A percentile compares a stretch with the other conserved stretches of the same genome.
These are phyloP conservation scores for Castanea crenata DNA, from an alignment of 306 rosid species.

Conservation along the genomic window DNA sequence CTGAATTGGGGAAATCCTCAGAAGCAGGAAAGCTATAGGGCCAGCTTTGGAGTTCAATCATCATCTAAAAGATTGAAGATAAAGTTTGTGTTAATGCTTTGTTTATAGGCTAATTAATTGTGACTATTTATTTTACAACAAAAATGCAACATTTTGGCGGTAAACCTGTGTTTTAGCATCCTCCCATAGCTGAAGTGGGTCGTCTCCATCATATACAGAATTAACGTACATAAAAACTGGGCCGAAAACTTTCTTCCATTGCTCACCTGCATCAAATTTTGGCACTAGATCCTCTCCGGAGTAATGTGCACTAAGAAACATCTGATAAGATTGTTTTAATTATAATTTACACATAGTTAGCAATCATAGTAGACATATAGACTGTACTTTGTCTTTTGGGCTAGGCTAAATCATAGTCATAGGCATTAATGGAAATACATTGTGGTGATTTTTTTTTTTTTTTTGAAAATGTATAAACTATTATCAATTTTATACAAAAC, in stretches of 20 bases:
- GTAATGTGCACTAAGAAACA: constrained; percentile 90
- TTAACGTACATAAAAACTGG: constrained; percentile 77
- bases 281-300: constrained; percentile 76
- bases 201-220: constrained; percentile 36
- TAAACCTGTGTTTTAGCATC: constrained; percentile 79
- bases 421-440: no score
- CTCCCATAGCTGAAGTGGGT: constrained; percentile 61
- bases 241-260: constrained; percentile 92
- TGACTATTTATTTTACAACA: not conserved
- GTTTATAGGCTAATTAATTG: not conserved
- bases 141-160: not conserved
- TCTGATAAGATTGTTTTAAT: constrained; percentile 35
- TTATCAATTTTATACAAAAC: no score
- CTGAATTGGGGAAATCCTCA: constrained; percentile 47
- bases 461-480: no score
- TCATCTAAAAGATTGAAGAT: constrained; percentile 45
- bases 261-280: constrained; percentile 52
- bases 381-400: no score
- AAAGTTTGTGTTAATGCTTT: not conserved
- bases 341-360: not conserved
- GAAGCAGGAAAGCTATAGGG: constrained; percentile 78
- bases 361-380: no score
- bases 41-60: constrained; percentile 73
- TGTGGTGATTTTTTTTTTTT: no score
- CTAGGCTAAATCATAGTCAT: no score